A percentile compares a stretch with the other conserved stretches of the same genome.
phyloP scores from a whole-genome alignment of 768 basidiomycete species.

The Leucocoprinus leucothites region DNA sequence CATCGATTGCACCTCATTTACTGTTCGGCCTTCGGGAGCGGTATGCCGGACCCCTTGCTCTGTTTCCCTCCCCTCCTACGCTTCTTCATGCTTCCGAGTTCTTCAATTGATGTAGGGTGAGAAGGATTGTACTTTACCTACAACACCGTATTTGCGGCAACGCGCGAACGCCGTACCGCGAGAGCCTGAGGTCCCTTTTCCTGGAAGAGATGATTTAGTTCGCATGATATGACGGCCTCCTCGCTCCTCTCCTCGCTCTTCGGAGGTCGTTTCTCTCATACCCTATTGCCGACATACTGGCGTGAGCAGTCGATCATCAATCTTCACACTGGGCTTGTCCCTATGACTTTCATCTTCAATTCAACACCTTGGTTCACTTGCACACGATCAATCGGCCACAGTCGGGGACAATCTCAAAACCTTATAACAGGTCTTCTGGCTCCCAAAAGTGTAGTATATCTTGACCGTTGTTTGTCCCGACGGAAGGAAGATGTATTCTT shows the following conservation, averaged over 20 bases:
- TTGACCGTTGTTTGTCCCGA: background rate
- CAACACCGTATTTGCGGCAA: constrained; percentile 1
- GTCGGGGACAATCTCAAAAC: background rate
- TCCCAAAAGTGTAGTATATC: background rate
- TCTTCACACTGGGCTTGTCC: background rate
- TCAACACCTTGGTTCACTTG: background rate
- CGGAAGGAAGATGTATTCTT: too few species aligned
- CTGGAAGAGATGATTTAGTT: background rate
- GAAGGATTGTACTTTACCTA: constrained; percentile 1
- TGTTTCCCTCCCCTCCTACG: constrained; percentile 5
- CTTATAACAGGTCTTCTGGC: background rate
- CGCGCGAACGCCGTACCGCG: background rate
- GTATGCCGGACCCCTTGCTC: constrained; percentile 6
- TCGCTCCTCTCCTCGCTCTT: background rate
- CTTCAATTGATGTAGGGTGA: constrained; percentile 10
- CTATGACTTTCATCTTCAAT: background rate
- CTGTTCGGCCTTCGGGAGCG: constrained; percentile 8
- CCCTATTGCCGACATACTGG: background rate
- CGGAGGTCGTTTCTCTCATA: constrained; percentile 2
- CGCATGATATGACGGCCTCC: constrained; percentile 3
- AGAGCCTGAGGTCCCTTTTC: constrained; percentile 3
- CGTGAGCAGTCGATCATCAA: background rate
- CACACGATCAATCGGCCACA: background rate
- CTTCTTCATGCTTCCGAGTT: constrained; percentile 12
- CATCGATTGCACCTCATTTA: constrained; percentile 1